Evolutionary conservation across 306 rosid genomes (phyloP).

Genomic region (Cicer arietinum): DNA sequence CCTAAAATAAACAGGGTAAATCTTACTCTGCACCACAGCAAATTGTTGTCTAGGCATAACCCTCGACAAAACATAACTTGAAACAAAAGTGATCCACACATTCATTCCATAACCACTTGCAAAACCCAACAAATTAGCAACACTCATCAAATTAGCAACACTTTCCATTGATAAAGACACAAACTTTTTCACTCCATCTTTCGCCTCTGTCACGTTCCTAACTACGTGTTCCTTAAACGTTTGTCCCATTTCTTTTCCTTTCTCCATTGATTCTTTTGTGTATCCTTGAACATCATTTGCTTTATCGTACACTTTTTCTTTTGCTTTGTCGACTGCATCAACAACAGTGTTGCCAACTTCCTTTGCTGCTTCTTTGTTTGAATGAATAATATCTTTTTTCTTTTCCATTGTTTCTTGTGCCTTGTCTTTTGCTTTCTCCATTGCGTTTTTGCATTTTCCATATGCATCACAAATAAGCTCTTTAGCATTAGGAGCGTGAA

Average conservation of each 20-base stretch:
- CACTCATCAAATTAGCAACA: constrained; percentile 32
- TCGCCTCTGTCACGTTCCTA: constrained; percentile 42
- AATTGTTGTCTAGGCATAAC: constrained; percentile 76
- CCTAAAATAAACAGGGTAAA: constrained; percentile 76
- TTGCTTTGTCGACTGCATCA: constrained; percentile 40
- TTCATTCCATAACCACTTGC: constrained; percentile 70
- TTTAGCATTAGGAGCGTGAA: constrained; percentile 44
- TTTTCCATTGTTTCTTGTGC: constrained; percentile 30
- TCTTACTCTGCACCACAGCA: constrained; percentile 83
- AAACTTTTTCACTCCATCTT: constrained; percentile 16
- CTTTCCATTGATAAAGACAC: not conserved
- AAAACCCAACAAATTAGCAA: constrained; percentile 57
- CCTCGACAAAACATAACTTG: constrained; percentile 62
- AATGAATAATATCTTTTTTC: constrained; percentile 25
- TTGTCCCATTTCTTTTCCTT: constrained; percentile 47
- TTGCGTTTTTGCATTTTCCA: constrained; percentile 65
- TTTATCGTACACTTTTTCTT: constrained; percentile 31
- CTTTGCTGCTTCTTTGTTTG: not conserved
- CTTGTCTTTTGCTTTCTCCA: constrained; percentile 56
- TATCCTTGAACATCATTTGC: constrained; percentile 42
- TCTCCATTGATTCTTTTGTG: constrained; percentile 35
- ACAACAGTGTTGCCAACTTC: constrained; percentile 36
- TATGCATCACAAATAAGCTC: constrained; percentile 75
- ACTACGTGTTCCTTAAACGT: constrained; percentile 35
- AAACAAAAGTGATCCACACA: constrained; percentile 76